Evolutionary conservation across 2,329 filamentous ascomycete species (phyloP).

Genomic region (Xylaria sp.): DNA sequence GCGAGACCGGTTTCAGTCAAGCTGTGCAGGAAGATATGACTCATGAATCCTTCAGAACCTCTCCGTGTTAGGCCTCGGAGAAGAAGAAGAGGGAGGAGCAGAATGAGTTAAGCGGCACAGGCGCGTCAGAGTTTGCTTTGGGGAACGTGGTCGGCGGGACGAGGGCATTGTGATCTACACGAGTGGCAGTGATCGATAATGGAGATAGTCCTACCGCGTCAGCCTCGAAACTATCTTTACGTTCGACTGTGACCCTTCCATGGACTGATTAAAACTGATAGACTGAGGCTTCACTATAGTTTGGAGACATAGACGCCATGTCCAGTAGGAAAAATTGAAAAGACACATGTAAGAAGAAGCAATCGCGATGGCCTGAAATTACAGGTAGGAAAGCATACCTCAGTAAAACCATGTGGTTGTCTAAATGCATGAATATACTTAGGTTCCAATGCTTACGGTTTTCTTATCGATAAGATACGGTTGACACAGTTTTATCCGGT

Average conservation of each 20-base stretch:
- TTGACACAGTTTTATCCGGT: conserved; percentile 11
- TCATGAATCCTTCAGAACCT: background rate
- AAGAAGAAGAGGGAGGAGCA: no score
- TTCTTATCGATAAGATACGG: conserved; percentile 19
- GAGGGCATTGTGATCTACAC: background rate
- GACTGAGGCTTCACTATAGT: background rate
- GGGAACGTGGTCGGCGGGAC: background rate
- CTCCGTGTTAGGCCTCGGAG: background rate
- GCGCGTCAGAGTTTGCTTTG: background rate
- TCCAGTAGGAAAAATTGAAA: background rate
- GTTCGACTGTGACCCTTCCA: background rate
- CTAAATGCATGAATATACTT: no score
- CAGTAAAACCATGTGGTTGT: no score
- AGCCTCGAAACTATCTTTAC: background rate
- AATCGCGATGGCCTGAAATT: no score
- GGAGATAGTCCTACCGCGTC: background rate
- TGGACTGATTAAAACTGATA: background rate
- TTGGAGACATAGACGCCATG: background rate
- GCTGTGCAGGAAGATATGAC: background rate
- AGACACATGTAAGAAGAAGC: background rate
- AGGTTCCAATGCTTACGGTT: no score
- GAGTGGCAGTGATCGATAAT: background rate
- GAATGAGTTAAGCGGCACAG: background rate
- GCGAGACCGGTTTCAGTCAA: background rate
- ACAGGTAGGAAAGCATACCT: no score